These are phyloP conservation scores for Agaricus blazei DNA, from an alignment of 768 basidiomycete genomes.

Conservation along the genomic window DNA sequence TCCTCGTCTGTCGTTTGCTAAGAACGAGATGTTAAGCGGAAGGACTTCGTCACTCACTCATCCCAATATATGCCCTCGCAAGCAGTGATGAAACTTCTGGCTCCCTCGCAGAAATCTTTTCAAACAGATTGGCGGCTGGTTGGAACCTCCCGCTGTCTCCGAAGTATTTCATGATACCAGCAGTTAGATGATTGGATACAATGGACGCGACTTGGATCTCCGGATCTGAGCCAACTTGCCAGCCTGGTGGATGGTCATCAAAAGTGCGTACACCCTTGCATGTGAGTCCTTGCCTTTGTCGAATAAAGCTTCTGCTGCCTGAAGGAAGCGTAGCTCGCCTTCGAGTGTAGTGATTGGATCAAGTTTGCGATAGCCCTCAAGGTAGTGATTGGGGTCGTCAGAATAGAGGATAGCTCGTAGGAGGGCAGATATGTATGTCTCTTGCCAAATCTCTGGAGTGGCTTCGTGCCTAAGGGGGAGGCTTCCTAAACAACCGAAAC, in stretches of 20 bases:
- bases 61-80: conserved; percentile 89
- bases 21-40: neutral
- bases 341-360: conserved; percentile 91
- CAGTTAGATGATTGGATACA: conserved; percentile 94
- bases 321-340: conserved; percentile 84
- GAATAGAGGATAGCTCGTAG: conserved; percentile 92
- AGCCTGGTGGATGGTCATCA: conserved; percentile 46
- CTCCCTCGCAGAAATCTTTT: conserved; percentile 80
- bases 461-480: conserved; percentile 69
- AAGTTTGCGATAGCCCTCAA: conserved; percentile 92
- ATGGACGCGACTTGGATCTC: conserved; percentile 98
- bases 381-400: conserved; percentile 86
- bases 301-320: conserved; percentile 86
- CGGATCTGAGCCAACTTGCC: conserved; percentile 98
- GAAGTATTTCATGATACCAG: conserved; percentile 95
- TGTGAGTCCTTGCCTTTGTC: conserved; percentile 51
- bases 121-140: conserved; percentile 88
- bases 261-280: neutral
- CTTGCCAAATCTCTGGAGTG: conserved; percentile 92
- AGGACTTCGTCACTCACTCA: conserved; percentile 63
- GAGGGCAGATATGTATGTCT: conserved; percentile 92
- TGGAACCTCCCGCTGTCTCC: conserved; percentile 86
- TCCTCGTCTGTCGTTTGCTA: conserved; percentile 73
- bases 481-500: neutral
- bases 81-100: conserved; percentile 87